Percentiles rank a stretch among this genome's conserved stretches.
phyloP scores from a whole-genome alignment of 768 basidiomycete genomes.

The Floccularia luteovirens region DNA sequence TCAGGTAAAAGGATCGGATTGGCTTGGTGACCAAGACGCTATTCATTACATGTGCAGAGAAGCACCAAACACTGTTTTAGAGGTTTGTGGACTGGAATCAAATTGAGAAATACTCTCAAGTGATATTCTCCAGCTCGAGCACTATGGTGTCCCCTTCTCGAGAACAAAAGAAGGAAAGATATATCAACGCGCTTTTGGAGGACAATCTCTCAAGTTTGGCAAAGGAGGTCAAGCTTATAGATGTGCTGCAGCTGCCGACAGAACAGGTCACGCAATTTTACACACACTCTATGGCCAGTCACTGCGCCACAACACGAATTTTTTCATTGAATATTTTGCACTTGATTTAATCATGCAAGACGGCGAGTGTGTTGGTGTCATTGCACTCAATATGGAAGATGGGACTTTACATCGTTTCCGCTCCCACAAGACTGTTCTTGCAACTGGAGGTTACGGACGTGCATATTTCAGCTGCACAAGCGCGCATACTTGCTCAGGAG shows the following conservation, averaged over 20 bases:
- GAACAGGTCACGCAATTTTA: slow-evolving; percentile 96
- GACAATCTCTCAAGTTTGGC: slow-evolving; percentile 93
- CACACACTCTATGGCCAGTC: slow-evolving; percentile 99
- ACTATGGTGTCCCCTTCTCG: slow-evolving; percentile 98
- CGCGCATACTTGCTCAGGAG: slow-evolving; percentile 98
- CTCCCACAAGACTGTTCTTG: slow-evolving; percentile 95
- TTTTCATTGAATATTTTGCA: slow-evolving; percentile 99
- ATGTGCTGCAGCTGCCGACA: slow-evolving; percentile 97
- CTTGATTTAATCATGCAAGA: slow-evolving; percentile 98
- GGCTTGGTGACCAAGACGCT: slow-evolving; percentile 99
- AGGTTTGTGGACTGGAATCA: slow-evolving; percentile 40
- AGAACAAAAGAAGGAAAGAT: slow-evolving; percentile 98
- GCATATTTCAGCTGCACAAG: slow-evolving; percentile 98
- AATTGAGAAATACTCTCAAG: background rate
- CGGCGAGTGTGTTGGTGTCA: slow-evolving; percentile 98
- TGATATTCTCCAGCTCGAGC: slow-evolving; percentile 66
- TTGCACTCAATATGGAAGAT: slow-evolving; percentile 99
- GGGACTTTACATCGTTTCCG: slow-evolving; percentile 98
- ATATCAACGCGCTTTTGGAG: slow-evolving; percentile 98
- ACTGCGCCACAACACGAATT: slow-evolving; percentile 97
- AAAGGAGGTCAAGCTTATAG: slow-evolving; percentile 99
- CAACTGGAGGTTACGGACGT: slow-evolving; percentile 97
- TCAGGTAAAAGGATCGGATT: slow-evolving; percentile 97
- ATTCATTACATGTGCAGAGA: slow-evolving; percentile 99
- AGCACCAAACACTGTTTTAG: slow-evolving; percentile 88